Evolutionary conservation across 768 basidiomycete genomes (phyloP), one percentile per base, ranked within the genome.

Genomic region (Leccinum rimulosum): DNA sequence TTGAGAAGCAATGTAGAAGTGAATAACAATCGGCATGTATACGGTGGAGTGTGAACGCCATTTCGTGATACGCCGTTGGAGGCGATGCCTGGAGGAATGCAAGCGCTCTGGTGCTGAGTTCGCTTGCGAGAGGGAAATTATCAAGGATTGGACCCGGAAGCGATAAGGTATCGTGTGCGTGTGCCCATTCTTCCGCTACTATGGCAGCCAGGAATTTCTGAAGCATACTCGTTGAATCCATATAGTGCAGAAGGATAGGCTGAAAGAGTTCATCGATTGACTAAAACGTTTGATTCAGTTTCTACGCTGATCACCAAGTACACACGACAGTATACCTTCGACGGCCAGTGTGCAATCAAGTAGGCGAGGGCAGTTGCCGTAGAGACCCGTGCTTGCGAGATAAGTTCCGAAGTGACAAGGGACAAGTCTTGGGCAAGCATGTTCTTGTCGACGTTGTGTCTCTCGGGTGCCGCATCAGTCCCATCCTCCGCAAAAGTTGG

Each of bases 401-500:
- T 84, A 5, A 85, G 75, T 66, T 97, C 94, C 25, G 82, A 74
- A 6, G 87, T 79, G 33, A 98, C 82, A 38, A 99, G 78, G 1
- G 92, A 86, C 47, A 94, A 76, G 70, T 99, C 97, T 69, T 98
- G 95, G 5, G 83, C 80, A 25, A 98, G 79, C 87, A 98, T 94
- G 59, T 89, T 90, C 79, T 94, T 98, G 77, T 99, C 97, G 33
- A 98, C 93, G 66, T 97, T 95, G 70, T 98, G 93, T 50, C 86
- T 82, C 70, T 93, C 89, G 0, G 80, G 76, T 19, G 30, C 48
- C 2, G 75, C 72, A 25, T 79, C 76, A 6, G 74, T 72, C 10
- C 80, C 82, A 56, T 82, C 78, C 15, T 76, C 73, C 1, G 79
- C 69, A n/a, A 82, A 71, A 3, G 79, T 76, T 3, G 88, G 84